Conservation (phyloP, 148 eudicot species). For the Chenopodium album region DNA sequence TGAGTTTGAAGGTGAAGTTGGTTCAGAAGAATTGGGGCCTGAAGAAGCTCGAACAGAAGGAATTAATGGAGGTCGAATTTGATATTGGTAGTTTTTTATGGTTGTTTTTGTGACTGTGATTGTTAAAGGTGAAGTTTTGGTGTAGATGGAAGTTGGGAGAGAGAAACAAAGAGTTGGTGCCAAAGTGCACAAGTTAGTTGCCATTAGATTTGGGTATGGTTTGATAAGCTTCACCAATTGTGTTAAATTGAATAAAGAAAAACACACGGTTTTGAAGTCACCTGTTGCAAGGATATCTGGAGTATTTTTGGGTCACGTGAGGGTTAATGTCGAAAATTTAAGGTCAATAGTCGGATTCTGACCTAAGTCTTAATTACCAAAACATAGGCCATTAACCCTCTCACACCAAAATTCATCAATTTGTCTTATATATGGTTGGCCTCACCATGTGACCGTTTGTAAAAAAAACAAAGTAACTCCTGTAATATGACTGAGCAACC, state of each 20-base stretch:
- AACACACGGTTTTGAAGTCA: no score
- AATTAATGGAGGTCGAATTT: background rate
- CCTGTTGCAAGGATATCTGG: no score
- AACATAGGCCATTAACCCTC: no score
- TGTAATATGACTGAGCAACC: no score
- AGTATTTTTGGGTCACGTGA: no score
- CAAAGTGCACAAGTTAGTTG: constrained; percentile 8
- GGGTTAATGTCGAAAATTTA: no score
- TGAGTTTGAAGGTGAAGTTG: constrained; percentile 10
- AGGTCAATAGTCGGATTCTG: no score
- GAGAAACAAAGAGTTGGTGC: constrained; percentile 2
- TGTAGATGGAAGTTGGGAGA: background rate
- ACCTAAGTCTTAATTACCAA: no score
- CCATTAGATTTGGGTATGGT: constrained; percentile 16
- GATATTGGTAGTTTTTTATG: background rate
- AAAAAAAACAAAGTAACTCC: no score
- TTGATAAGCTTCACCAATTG: background rate
- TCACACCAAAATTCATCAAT: no score
- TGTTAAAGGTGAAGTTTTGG: background rate
- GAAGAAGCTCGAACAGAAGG: constrained; percentile 23
- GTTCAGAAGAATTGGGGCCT: constrained; percentile 19
- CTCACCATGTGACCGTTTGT: no score
- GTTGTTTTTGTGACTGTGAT: background rate
- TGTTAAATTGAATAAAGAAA: background rate
- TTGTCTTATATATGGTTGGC: no score